Evolutionary conservation across 2,329 filamentous ascomycete genomes (phyloP).

Genomic region (Paramyrothecium roridum): DNA sequence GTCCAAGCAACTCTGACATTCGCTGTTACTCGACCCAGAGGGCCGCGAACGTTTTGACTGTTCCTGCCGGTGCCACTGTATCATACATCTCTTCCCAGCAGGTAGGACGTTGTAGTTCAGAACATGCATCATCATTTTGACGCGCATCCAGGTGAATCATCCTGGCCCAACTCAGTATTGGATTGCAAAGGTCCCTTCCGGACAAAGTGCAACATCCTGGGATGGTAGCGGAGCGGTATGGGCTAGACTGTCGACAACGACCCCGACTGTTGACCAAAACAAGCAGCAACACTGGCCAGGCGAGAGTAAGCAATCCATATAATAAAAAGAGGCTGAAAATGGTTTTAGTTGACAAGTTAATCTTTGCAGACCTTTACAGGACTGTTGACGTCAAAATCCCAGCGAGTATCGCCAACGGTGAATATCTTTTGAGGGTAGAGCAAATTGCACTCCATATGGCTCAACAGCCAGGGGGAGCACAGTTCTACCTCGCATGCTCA

Average conservation of each 20-base stretch:
- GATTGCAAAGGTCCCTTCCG: not conserved
- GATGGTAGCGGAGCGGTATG: not conserved
- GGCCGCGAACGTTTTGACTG: not conserved
- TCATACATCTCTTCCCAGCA: slow-evolving; percentile 1
- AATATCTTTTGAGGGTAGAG: slow-evolving; percentile 1
- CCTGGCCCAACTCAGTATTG: not conserved
- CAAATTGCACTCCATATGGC: slow-evolving; percentile 1
- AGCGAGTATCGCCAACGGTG: not conserved
- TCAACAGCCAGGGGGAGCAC: not conserved
- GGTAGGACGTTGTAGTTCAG: not conserved
- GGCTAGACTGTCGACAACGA: not conserved
- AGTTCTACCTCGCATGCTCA: not conserved
- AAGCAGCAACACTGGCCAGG: not conserved
- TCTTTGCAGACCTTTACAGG: not conserved
- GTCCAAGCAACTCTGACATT: not conserved
- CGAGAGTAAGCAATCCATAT: not conserved
- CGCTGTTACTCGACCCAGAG: slow-evolving; percentile 1
- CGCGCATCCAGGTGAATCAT: not conserved
- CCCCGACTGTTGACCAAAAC: not conserved
- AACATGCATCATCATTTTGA: not conserved
- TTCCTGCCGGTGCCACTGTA: not conserved
- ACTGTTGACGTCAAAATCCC: not conserved
- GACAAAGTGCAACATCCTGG: not conserved
- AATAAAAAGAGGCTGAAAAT: not conserved
- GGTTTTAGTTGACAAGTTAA: not conserved